Base-by-base conservation (phyloP, 2,329 filamentous ascomycete genomes). In the Beauveria varroae region DNA sequence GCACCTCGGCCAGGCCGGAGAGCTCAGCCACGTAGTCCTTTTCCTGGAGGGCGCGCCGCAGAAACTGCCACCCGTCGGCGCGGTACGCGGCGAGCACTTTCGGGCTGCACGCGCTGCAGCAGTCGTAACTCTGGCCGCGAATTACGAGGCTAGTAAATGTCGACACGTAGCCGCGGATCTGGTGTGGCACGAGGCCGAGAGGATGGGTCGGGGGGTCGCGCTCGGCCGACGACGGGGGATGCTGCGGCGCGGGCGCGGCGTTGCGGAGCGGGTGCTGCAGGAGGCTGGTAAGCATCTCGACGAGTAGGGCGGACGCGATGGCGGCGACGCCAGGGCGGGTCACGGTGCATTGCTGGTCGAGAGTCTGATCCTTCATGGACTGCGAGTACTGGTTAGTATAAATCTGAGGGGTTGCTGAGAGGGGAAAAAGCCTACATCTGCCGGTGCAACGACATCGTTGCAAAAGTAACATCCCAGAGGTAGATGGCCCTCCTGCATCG, bases 331-430 rank as follows among this genome's bases (percentile, higher is more conserved):
- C 95, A 0, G 95, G 95, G 10, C 95, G 86, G 3, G 95, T 99
- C 22, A 99, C 95, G 0, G 95, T 99, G 74, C 95, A 99, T 75
- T 98, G 95, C 73, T 99, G 95, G 72, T 99, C 95, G 12, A 99
- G 86, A 0, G 95, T 98, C 67, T 93, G 90, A 69, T 96, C 92
- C 74, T 93, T 96, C 70, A 96, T 84, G 2, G 92, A 96, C 90
- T 96, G 47, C 12, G 51, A 18, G 1, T 43, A 9, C 22, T 14
- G 44, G 67, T 61, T 64, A 47, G 63, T 12, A 50, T 52, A 7
- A 24, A n/a, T 8, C 34, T 40, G 16, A 41, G 28, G 5, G 4
- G 30, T 12, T 26, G 7, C 5, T 10, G 37, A 10, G 30, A 34
- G 3, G 50, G 20, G 12, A 8, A 37, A n/a, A 3, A 16, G 82